Conservation (phyloP, 2,329 filamentous ascomycete genomes). For the Monosporascus sp. region DNA sequence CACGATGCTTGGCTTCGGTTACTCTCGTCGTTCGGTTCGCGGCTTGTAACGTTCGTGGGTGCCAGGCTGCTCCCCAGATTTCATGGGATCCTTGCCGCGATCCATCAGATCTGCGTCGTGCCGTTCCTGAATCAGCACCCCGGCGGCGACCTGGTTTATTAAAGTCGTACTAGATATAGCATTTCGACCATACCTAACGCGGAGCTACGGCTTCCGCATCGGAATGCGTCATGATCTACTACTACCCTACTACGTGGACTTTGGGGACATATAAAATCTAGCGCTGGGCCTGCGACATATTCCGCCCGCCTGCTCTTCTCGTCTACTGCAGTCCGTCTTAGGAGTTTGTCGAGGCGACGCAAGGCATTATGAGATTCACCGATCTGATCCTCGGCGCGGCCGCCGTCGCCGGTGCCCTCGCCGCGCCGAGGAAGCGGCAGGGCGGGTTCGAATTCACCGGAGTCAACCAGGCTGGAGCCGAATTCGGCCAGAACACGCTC, state of each 20-base stretch:
- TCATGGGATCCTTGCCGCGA: neutral
- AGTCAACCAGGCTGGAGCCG: conserved; percentile 45
- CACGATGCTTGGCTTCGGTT: neutral
- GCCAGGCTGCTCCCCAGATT: too few species aligned
- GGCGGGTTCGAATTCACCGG: conserved; percentile 31
- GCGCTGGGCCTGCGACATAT: neutral
- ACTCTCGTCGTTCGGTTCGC: neutral
- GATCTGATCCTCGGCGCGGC: conserved; percentile 26
- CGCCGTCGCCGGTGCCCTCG: conserved; percentile 25
- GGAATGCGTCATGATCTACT: neutral
- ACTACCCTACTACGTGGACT: neutral
- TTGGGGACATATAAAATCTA: conserved; percentile 7
- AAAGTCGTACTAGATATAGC: neutral
- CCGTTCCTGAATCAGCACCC: neutral
- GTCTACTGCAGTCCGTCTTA: conserved; percentile 5
- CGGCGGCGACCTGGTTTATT: neutral
- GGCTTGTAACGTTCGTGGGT: too few species aligned
- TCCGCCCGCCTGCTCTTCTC: neutral
- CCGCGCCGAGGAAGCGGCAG: conserved; percentile 29
- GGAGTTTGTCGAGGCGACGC: neutral
- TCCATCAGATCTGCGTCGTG: neutral
- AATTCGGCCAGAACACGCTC: conserved; percentile 53
- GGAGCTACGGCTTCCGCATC: conserved; percentile 22
- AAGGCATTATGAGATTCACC: conserved; percentile 28
- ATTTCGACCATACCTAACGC: conserved; percentile 16